A percentile compares a stretch with the other conserved stretches of the same genome.
Evolutionary conservation across 345 rosid genomes (phyloP).

Genomic region (Arabidopsis arenosa): DNA sequence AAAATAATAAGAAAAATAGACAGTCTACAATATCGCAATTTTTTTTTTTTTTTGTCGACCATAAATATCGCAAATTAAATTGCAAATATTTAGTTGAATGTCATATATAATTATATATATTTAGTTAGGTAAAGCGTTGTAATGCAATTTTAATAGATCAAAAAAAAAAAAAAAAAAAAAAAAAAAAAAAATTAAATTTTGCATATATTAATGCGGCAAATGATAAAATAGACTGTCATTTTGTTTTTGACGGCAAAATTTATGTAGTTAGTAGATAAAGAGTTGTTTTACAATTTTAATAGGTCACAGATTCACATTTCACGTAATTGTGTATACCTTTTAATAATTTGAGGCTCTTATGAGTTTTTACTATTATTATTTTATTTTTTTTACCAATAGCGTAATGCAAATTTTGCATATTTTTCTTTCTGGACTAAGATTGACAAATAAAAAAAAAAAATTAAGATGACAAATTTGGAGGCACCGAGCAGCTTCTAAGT

Average conservation of each 20-base stretch:
- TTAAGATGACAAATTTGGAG: slow-evolving; percentile 4
- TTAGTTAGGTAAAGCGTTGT: background rate
- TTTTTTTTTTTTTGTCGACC: too few species aligned
- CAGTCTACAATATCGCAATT: background rate
- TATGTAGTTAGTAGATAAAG: background rate
- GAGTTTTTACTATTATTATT: too few species aligned
- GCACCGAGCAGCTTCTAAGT: slow-evolving; percentile 40
- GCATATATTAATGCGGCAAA: background rate
- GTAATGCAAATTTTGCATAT: background rate
- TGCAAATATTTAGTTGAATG: background rate
- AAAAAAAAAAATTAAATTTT: background rate
- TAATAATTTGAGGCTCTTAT: too few species aligned
- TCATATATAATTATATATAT: too few species aligned
- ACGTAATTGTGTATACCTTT: background rate
- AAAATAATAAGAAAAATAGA: too few species aligned
- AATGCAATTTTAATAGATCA: background rate
- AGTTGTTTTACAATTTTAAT: background rate
- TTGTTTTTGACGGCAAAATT: background rate
- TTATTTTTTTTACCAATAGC: background rate
- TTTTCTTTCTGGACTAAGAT: background rate
- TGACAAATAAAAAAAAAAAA: too few species aligned
- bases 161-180: too few species aligned
- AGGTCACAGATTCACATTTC: background rate
- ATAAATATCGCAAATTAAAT: background rate
- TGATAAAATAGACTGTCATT: background rate